phyloP scores from a whole-genome alignment of 2,329 filamentous ascomycete genomes.

The Botrytis porri region DNA sequence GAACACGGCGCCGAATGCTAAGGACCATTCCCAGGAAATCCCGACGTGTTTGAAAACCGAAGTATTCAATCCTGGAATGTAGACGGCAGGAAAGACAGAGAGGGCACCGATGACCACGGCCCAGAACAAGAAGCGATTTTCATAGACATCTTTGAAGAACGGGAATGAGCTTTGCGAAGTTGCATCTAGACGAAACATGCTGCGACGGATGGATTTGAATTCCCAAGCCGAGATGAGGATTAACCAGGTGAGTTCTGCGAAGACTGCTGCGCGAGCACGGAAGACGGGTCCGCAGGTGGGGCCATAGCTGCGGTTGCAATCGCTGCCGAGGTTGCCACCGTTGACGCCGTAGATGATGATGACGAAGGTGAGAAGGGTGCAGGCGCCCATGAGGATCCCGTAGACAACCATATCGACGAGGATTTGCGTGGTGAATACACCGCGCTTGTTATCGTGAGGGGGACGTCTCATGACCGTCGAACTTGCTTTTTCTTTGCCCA shows the following conservation, averaged over 20 bases:
- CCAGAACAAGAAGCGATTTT: slow-evolving; percentile 70
- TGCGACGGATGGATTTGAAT: slow-evolving; percentile 68
- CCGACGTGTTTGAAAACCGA: slow-evolving; percentile 63
- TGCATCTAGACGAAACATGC: slow-evolving; percentile 72
- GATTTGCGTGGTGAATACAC: slow-evolving; percentile 78
- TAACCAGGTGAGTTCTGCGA: slow-evolving; percentile 73
- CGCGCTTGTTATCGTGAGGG: slow-evolving; percentile 64
- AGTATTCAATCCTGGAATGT: slow-evolving; percentile 66
- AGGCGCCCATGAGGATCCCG: slow-evolving; percentile 71
- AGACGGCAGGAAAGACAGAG: slow-evolving; percentile 58
- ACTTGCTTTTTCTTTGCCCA: slow-evolving; percentile 74
- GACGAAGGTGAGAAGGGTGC: slow-evolving; percentile 61
- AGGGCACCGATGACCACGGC: slow-evolving; percentile 57
- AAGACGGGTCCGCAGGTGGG: slow-evolving; percentile 60
- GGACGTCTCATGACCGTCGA: slow-evolving; percentile 77
- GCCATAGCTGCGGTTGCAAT: slow-evolving; percentile 59
- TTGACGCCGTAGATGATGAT: slow-evolving; percentile 64
- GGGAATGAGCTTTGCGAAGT: slow-evolving; percentile 57
- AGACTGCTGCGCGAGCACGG: slow-evolving; percentile 69
- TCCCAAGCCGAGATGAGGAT: slow-evolving; percentile 77
- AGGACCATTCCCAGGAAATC: slow-evolving; percentile 67
- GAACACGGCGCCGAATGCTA: slow-evolving; percentile 58
- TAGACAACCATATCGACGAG: slow-evolving; percentile 78
- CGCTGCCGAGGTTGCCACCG: slow-evolving; percentile 50
- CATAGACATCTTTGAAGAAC: slow-evolving; percentile 65